Conservation (phyloP, 352 stramenopile species). For the Phytophthora capsici region DNA sequence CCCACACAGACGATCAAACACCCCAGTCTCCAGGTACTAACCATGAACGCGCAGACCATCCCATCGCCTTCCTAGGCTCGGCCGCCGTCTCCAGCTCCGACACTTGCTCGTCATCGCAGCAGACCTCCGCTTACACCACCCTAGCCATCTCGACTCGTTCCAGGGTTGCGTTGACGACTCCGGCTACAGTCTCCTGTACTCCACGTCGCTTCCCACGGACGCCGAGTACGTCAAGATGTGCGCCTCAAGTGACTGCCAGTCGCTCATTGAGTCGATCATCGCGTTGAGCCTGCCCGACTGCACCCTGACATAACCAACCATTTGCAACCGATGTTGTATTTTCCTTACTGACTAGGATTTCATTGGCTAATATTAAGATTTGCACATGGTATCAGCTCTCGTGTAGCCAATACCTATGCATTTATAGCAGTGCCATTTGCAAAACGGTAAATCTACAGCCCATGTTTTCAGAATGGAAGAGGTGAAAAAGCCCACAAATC, state of each 20-base stretch:
- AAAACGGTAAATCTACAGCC: no score
- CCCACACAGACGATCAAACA: background rate
- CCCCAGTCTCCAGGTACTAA: slow-evolving; percentile 11
- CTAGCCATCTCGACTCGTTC: slow-evolving; percentile 32
- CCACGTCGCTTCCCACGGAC: slow-evolving; percentile 36
- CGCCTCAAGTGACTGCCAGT: slow-evolving; percentile 29
- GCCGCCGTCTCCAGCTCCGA: slow-evolving; percentile 5
- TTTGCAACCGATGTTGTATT: no score
- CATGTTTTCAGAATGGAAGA: no score
- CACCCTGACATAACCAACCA: no score
- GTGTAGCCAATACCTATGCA: no score
- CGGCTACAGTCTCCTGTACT: slow-evolving; percentile 40
- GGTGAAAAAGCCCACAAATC: no score
- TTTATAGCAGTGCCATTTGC: no score
- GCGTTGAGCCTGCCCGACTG: slow-evolving; percentile 35
- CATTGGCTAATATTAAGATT: no score
- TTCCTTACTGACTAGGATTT: no score
- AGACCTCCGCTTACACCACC: slow-evolving; percentile 19
- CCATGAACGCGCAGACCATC: slow-evolving; percentile 28
- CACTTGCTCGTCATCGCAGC: background rate
- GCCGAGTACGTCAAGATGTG: slow-evolving; percentile 39
- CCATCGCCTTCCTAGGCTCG: slow-evolving; percentile 15
- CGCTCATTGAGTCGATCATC: slow-evolving; percentile 31
- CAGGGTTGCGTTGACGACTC: slow-evolving; percentile 32
- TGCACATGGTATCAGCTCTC: no score